Evolutionary conservation across 352 stramenopile species (phyloP), one percentile per base, ranked within the genome.

Genomic region (Phytopythium boreale): DNA sequence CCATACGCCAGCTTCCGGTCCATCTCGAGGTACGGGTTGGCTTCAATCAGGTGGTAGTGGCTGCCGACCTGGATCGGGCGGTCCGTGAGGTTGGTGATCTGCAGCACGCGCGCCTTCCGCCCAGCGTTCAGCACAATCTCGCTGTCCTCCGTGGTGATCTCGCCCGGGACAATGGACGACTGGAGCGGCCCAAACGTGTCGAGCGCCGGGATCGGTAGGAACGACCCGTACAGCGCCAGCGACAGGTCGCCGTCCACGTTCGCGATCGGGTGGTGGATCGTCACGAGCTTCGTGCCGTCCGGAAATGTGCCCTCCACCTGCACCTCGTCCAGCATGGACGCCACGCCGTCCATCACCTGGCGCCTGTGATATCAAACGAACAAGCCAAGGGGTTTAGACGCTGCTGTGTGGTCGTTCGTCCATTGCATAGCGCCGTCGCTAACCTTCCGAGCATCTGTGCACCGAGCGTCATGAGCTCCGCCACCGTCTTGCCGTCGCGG

Each of bases 221-320:
- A 98, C 6, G 88, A 98, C 20, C 96, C 97, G 61, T 98, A 88
- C n/a, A 99, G 75, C 8, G 96, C 96, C 41, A 98, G 71, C 44
- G 76, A 68, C 58, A 99, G 75, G 75, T 99, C 83, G 17, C 96
- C 96, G 65, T 98, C 81, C 37, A 91, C 52, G 31, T 69, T 78
- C n/a, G 75, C 60, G 73, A 99, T 98, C 20, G 97, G 97, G 67
- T 93, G 77, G 72, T 98, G 93, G 26, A 99, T 77, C 31, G 97
- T 99, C 57, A 99, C 82, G 49, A 99, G 86, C 76, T 99, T 99
- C 12, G 97, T 99, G 17, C 97, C 97, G 79, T 99, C 97, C 0
- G 92, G 93, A 82, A 99, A 99, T 26, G 96, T 99, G 20, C 91
- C 96, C 82, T 99, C 97, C 19, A 99, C 84, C 79, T 99, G 96